Percentiles rank a stretch among this genome's conserved stretches.
These are phyloP conservation scores for Porphyrellus cyaneotinctus DNA, from an alignment of 768 basidiomycete genomes.

Conservation along the genomic window DNA sequence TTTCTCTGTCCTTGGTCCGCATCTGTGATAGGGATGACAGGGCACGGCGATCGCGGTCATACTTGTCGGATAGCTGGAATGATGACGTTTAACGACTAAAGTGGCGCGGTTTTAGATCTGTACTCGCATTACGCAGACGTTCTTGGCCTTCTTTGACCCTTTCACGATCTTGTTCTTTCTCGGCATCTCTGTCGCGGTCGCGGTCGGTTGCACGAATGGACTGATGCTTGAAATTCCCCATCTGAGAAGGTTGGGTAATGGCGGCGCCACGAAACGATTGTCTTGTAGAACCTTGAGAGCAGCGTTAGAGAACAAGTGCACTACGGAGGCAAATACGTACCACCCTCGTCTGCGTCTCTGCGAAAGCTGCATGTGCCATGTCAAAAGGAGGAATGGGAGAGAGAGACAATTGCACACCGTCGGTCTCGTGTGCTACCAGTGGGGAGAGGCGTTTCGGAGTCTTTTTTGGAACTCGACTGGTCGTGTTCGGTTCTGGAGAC, in stretches of 20 bases:
- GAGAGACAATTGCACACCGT: constrained; percentile 42
- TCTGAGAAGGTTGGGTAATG: constrained; percentile 79
- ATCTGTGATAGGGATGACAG: constrained; percentile 44
- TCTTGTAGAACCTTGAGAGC: constrained; percentile 49
- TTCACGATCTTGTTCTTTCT: constrained; percentile 50
- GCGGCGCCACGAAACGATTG: constrained; percentile 62
- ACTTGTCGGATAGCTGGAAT: constrained; percentile 77
- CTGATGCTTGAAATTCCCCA: constrained; percentile 92
- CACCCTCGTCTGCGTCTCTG: constrained; percentile 71
- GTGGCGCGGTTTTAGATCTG: neutral
- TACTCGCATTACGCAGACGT: constrained; percentile 62
- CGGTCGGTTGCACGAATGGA: constrained; percentile 68
- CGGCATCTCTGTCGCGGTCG: constrained; percentile 44
- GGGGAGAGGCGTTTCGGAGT: constrained; percentile 52
- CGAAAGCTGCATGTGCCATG: constrained; percentile 51
- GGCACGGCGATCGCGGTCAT: constrained; percentile 74
- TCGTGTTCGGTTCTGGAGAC: constrained; percentile 45
- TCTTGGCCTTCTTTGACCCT: constrained; percentile 78
- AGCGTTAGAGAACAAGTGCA: constrained; percentile 3
- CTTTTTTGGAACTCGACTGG: constrained; percentile 47
- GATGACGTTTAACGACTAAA: constrained; percentile 5
- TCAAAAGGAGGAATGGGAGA: constrained; percentile 6
- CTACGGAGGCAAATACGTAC: constrained; percentile 35
- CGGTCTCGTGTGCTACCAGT: constrained; percentile 58
- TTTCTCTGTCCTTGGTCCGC: constrained; percentile 66